Conservation (phyloP, 495 filamentous ascomycete species). For the Chlorociboria aeruginascens region DNA sequence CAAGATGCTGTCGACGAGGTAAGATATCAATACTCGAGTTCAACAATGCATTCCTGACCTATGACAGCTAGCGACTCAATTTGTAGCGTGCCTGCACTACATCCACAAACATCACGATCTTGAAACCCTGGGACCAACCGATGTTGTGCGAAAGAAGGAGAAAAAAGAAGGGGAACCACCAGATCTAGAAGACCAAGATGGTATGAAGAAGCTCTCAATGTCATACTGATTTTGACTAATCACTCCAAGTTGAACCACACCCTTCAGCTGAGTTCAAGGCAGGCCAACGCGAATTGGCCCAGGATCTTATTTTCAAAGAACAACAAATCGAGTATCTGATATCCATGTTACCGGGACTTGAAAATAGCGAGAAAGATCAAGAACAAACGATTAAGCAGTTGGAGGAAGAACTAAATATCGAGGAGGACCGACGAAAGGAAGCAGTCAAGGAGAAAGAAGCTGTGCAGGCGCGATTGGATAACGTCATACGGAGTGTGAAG, state of each 20-base stretch:
- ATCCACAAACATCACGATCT: constrained; percentile 72
- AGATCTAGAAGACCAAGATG: constrained; percentile 22
- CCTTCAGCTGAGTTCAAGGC: constrained; percentile 53
- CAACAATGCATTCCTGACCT: not conserved
- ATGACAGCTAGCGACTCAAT: constrained; percentile 70
- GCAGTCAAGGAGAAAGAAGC: constrained; percentile 61
- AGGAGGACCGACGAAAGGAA: constrained; percentile 57
- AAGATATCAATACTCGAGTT: not conserved
- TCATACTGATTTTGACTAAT: constrained; percentile 1
- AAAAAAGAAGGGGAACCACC: constrained; percentile 23
- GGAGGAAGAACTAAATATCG: constrained; percentile 61
- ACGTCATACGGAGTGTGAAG: constrained; percentile 46
- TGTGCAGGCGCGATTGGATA: constrained; percentile 55
- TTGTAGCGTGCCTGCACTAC: constrained; percentile 78
- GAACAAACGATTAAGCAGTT: constrained; percentile 59
- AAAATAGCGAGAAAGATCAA: constrained; percentile 75
- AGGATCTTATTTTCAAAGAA: constrained; percentile 78
- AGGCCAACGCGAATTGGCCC: constrained; percentile 68
- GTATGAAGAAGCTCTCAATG: constrained; percentile 10
- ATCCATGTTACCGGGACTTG: constrained; percentile 71
- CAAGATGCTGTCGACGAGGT: constrained; percentile 93
- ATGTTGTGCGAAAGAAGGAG: constrained; percentile 46
- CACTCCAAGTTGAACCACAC: constrained; percentile 40
- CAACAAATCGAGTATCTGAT: constrained; percentile 91
- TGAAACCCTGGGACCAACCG: constrained; percentile 45